Percentiles rank a stretch among this genome's conserved stretches.
phyloP scores from a whole-genome alignment of 225 moss, liverwort and hornwort genomes.

The Lunularia cruciata region DNA sequence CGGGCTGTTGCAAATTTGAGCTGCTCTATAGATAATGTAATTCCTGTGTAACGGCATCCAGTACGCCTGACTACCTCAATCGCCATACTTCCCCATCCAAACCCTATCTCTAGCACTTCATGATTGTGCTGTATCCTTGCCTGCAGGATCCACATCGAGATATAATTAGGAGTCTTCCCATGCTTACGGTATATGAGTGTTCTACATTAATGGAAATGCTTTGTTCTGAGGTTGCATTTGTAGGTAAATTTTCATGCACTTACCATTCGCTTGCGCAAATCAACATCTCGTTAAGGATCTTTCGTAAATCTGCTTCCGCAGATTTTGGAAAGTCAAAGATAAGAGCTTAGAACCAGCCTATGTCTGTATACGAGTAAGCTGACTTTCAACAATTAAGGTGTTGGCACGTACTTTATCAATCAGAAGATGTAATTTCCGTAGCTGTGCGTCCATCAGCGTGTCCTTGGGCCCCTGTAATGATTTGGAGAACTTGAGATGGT shows the following conservation, averaged over 20 bases:
- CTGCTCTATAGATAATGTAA: constrained; percentile 69
- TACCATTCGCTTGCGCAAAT: not conserved
- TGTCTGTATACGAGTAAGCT: too few relatives aligned
- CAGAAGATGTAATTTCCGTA: constrained; percentile 66
- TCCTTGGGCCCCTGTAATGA: constrained; percentile 63
- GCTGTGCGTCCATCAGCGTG: constrained; percentile 62
- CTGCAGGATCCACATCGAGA: constrained; percentile 18
- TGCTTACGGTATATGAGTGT: too few relatives aligned
- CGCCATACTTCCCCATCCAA: constrained; percentile 62
- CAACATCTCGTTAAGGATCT: not conserved
- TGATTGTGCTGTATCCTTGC: constrained; percentile 51
- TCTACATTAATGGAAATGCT: too few relatives aligned
- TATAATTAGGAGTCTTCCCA: not conserved
- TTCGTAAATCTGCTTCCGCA: not conserved
- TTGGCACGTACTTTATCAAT: constrained; percentile 54
- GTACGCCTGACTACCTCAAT: constrained; percentile 54
- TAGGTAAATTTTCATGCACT: not conserved
- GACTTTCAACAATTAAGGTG: too few relatives aligned
- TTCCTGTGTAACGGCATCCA: constrained; percentile 56
- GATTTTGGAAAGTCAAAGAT: not conserved
- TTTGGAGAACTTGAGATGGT: too few relatives aligned
- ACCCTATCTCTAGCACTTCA: constrained; percentile 55
- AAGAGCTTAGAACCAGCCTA: too few relatives aligned
- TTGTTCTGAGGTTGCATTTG: too few relatives aligned
- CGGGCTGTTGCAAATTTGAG: constrained; percentile 46